Evolutionary conservation across 176 grass and related monocot species (phyloP).

Genomic region (Oryza meridionalis): DNA sequence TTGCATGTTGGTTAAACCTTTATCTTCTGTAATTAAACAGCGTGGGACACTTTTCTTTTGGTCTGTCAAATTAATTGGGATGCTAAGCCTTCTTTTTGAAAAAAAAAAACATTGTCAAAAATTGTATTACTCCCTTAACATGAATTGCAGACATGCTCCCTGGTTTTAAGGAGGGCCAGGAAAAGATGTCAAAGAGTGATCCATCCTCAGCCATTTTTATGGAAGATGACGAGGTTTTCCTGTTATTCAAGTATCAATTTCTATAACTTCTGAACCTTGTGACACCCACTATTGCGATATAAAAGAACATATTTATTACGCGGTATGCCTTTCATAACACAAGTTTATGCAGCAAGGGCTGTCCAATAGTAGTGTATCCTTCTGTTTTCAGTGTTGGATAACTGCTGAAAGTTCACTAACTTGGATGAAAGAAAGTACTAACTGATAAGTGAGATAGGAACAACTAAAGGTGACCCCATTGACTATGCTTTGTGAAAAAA

Average conservation of each 20-base stretch:
- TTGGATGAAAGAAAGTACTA: too few relatives aligned
- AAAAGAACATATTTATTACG: not conserved
- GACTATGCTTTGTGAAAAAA: too few relatives aligned
- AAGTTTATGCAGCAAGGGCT: not conserved
- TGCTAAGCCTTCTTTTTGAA: not conserved
- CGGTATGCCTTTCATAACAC: not conserved
- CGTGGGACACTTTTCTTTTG: not conserved
- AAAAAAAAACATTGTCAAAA: not conserved
- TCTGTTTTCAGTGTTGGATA: too few relatives aligned
- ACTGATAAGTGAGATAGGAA: too few relatives aligned
- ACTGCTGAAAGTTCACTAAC: too few relatives aligned
- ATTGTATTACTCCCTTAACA: conserved; percentile 10
- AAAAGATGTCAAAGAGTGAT: conserved; percentile 99
- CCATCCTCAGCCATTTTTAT: conserved; percentile 86
- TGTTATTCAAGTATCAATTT: not conserved
- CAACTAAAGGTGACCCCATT: too few relatives aligned
- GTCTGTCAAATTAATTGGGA: not conserved
- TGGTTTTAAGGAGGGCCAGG: conserved; percentile 86
- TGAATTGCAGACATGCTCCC: conserved; percentile 81
- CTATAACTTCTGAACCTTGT: not conserved
- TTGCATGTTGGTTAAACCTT: not conserved
- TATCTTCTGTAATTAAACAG: not conserved
- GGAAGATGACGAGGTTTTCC: conserved; percentile 90
- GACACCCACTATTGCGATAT: conserved; percentile 11
- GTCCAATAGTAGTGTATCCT: too few relatives aligned